These are phyloP conservation scores for Paracoccidioides lutzii DNA, from an alignment of 2,329 filamentous ascomycete genomes.

Conservation along the genomic window DNA sequence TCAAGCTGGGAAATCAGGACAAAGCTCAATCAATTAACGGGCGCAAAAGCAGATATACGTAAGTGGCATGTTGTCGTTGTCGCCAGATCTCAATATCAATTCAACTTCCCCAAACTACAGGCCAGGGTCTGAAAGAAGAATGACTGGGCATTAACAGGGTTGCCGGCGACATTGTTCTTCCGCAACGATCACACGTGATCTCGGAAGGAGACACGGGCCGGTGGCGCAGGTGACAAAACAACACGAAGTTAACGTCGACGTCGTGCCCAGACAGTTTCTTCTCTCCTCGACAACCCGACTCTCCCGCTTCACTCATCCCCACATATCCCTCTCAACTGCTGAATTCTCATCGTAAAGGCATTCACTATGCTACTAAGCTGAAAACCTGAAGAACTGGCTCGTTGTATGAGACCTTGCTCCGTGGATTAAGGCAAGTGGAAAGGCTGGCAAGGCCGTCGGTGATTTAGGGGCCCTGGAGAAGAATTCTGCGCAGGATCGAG, in stretches of 20 bases:
- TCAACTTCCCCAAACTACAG: not conserved
- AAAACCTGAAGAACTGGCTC: conserved; percentile 20
- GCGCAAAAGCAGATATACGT: not conserved
- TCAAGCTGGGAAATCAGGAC: not conserved
- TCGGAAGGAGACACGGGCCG: conserved; percentile 1
- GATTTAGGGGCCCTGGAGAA: conserved; percentile 3
- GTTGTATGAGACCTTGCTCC: conserved; percentile 24
- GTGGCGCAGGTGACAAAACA: conserved; percentile 7
- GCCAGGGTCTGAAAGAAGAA: not conserved
- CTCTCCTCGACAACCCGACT: not conserved
- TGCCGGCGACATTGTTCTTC: not conserved
- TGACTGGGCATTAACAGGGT: conserved; percentile 1
- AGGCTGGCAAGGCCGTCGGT: not conserved
- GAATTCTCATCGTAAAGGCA: conserved; percentile 24
- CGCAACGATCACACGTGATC: not conserved
- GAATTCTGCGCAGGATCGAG: conserved; percentile 5
- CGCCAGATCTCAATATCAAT: conserved; percentile 3
- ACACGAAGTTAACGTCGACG: not conserved
- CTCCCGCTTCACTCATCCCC: conserved; percentile 5
- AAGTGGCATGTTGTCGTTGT: not conserved
- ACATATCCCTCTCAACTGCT: conserved; percentile 8
- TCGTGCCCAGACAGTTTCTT: not conserved
- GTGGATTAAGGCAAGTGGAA: conserved; percentile 16
- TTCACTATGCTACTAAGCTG: conserved; percentile 24
- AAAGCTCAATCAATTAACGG: not conserved